Base-by-base conservation (phyloP, 2,329 filamentous ascomycete genomes). In the Paradendryphiella salina region DNA sequence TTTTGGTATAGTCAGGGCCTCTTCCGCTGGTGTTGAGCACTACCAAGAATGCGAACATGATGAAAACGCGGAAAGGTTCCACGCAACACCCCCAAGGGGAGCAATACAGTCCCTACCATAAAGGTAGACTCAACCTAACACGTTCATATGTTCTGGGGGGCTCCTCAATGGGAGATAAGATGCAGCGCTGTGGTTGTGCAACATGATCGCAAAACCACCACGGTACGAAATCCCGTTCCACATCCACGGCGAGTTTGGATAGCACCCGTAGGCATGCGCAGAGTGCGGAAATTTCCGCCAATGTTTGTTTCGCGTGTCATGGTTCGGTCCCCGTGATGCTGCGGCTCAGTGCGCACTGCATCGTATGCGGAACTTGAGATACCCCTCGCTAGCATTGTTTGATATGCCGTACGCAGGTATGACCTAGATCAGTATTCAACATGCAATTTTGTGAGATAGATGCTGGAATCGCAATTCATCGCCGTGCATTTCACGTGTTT, bases 31-130 rank as follows among this genome's bases (percentile, higher is more conserved):
- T 34, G 20, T 26, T 28, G 21, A 15, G 6, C 10, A 4, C 23
- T n/a, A 10, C 17, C 37, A 20, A 18, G 17, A 18, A 47, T 15
- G 14, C 35, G 34, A 38, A 20, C 18, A 17, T 48, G 26, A 36
- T 28, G 14, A 7, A n/a, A 2, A 17, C 38, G 44, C 49, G 44
- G 44, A 52, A 38, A 21, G 11, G 14, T 48, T 52, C 49, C 45
- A 42, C 20, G 3, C 20, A 11, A 29, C 39, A n/a, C 21, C 23
- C 6, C 13, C 15, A 5, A 13, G 23, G 29, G 6, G 10, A 21
- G 14, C 23, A 18, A 28, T 6, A 18, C 11, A 17, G 7, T 9
- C 18, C 4, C 10, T n/a, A 8, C 10, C 15, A 29, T 15, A 3
- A 13, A 18, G 2, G 10, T 11, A 31, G 5, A 4, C 2, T 26